Evolutionary conservation across 345 rosid genomes (phyloP).

Genomic region (Iberis pinnata): DNA sequence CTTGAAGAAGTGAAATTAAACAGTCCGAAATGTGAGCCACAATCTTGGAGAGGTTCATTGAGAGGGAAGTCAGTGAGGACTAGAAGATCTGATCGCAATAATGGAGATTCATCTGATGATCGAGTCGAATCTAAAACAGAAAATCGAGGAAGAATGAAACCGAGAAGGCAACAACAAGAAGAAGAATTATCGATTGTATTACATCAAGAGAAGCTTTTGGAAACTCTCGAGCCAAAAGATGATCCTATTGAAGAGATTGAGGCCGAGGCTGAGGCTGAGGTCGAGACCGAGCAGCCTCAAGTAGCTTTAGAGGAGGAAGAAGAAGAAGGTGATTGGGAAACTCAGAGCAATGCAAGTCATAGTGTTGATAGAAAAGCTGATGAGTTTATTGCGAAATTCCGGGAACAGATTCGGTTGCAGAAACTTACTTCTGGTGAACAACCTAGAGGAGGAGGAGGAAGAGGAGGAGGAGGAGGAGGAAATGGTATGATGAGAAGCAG

Average conservation of each 20-base stretch:
- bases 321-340: slow-evolving; percentile 26
- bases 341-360: slow-evolving; percentile 32
- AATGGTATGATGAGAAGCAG: slow-evolving; percentile 21
- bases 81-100: slow-evolving; percentile 33
- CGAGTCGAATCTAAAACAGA: slow-evolving; percentile 21
- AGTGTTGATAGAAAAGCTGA: slow-evolving; percentile 89
- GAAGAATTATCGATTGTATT: slow-evolving; percentile 26
- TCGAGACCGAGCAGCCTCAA: slow-evolving; percentile 24
- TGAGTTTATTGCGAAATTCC: slow-evolving; percentile 87
- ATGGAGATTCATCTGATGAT: slow-evolving; percentile 30
- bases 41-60: slow-evolving; percentile 33
- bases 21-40: slow-evolving; percentile 22
- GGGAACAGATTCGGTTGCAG: slow-evolving; percentile 81
- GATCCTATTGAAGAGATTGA: slow-evolving; percentile 17
- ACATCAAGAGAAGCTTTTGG: slow-evolving; percentile 5
- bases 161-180: slow-evolving; percentile 18
- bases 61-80: slow-evolving; percentile 76
- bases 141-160: slow-evolving; percentile 18
- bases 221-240: slow-evolving; percentile 14
- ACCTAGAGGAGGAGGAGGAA: slow-evolving; percentile 43
- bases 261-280: too few species aligned
- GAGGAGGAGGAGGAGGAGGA: slow-evolving; percentile 39
- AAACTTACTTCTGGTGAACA: slow-evolving; percentile 50
- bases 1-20: slow-evolving; percentile 14
- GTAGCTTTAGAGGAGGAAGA: slow-evolving; percentile 32